Percentiles rank a stretch among this genome's conserved stretches.
These are phyloP conservation scores for Adansonia madagascariensis DNA, from an alignment of 441 rosid genomes.

Conservation along the genomic window DNA sequence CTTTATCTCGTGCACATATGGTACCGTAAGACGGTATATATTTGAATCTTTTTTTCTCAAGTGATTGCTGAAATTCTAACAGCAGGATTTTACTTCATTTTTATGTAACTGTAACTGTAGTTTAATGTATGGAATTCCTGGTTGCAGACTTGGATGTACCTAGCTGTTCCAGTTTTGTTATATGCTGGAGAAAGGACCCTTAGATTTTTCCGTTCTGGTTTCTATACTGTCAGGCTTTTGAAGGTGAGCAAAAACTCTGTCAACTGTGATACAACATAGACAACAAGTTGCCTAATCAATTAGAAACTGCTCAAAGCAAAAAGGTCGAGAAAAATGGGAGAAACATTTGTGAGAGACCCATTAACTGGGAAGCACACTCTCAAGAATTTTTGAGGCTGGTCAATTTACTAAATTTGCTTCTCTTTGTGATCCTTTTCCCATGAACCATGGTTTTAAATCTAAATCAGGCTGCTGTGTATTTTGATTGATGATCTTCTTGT, in stretches of 20 bases:
- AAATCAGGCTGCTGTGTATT: background rate
- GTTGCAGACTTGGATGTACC: constrained; percentile 72
- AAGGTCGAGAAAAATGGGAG: background rate
- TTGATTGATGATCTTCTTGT: background rate
- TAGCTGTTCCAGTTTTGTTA: constrained; percentile 58
- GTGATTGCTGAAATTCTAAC: constrained; percentile 11
- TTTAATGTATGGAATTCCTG: constrained; percentile 19
- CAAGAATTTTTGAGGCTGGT: constrained; percentile 12
- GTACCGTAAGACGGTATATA: constrained; percentile 61
- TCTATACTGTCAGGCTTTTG: constrained; percentile 52
- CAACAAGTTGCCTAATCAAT: background rate
- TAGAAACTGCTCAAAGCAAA: constrained; percentile 5
- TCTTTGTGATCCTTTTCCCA: background rate
- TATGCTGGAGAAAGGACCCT: constrained; percentile 65
- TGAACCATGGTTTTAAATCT: background rate
- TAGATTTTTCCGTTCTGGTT: constrained; percentile 64
- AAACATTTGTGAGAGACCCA: constrained; percentile 1
- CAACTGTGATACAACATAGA: background rate
- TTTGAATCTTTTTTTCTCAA: constrained; percentile 2
- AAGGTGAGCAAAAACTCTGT: constrained; percentile 39
- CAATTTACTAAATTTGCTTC: background rate
- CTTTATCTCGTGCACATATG: constrained; percentile 59
- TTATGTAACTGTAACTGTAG: background rate
- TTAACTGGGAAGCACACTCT: background rate
- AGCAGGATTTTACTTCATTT: background rate